A percentile compares a stretch with the other conserved stretches of the same genome.
Conservation (phyloP, 139 green algal genomes). For the Yamagishiella unicocca region DNA sequence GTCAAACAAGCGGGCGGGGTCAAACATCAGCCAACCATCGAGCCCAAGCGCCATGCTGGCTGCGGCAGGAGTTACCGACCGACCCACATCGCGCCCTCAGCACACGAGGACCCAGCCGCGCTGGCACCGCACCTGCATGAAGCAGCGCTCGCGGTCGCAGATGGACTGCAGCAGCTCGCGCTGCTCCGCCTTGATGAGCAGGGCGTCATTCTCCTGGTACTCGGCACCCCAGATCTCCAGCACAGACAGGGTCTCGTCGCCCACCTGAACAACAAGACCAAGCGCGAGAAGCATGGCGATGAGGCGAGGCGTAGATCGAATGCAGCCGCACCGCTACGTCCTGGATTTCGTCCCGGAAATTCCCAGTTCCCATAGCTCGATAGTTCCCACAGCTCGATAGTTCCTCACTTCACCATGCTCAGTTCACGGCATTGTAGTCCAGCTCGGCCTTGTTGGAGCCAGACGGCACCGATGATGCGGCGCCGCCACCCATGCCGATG, state of each 20-base stretch:
- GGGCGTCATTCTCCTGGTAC: conserved; percentile 99
- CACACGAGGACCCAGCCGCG: background rate
- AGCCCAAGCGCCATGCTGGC: too few relatives aligned
- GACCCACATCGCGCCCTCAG: too few relatives aligned
- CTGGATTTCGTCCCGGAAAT: background rate
- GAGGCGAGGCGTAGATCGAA: too few relatives aligned
- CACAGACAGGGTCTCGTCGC: conserved; percentile 97
- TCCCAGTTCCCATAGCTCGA: conserved; percentile 2
- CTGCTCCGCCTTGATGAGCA: conserved; percentile 90
- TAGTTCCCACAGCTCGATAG: too few relatives aligned
- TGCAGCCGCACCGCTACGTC: too few relatives aligned
- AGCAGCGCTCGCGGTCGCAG: conserved; percentile 92
- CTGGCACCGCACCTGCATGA: conserved; percentile 81
- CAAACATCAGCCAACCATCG: too few relatives aligned
- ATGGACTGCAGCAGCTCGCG: conserved; percentile 85
- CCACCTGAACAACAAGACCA: too few relatives aligned
- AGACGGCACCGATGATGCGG: conserved; percentile 87
- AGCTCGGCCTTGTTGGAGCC: conserved; percentile 89
- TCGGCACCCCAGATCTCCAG: conserved; percentile 99
- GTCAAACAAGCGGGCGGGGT: too few relatives aligned
- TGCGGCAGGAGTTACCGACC: too few relatives aligned
- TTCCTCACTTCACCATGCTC: too few relatives aligned
- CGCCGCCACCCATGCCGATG: conserved; percentile 98
- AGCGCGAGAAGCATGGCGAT: too few relatives aligned
- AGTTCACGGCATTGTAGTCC: conserved; percentile 99